Percentiles rank a stretch among this genome's conserved stretches.
Conservation (phyloP, 148 eudicot species). For the Dianthus caryophyllus region DNA sequence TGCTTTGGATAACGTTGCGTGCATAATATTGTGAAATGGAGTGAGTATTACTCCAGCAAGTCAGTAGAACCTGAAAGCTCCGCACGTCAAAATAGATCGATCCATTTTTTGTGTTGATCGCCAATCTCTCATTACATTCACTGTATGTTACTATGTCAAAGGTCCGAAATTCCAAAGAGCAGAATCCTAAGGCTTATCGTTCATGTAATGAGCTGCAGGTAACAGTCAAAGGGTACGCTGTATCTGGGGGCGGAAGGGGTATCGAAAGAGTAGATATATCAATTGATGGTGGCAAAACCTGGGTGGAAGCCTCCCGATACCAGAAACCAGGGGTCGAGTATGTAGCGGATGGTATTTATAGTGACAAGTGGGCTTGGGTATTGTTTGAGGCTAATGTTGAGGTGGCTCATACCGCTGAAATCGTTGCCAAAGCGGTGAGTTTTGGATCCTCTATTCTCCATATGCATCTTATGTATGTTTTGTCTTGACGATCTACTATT, state of each 20-base stretch:
- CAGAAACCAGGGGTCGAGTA: conserved; percentile 65
- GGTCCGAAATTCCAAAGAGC: background rate
- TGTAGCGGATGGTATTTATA: conserved; percentile 48
- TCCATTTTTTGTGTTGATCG: background rate
- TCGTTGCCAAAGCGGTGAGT: conserved; percentile 94
- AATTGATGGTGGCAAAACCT: conserved; percentile 81
- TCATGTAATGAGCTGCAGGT: conserved; percentile 33
- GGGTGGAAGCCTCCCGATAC: conserved; percentile 84
- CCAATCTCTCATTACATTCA: background rate
- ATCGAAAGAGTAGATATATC: conserved; percentile 92
- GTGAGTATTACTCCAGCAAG: background rate
- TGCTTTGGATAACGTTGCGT: background rate
- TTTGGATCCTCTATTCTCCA: background rate
- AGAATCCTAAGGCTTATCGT: background rate
- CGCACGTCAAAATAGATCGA: background rate
- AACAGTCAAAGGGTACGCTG: conserved; percentile 78
- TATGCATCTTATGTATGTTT: too few relatives aligned
- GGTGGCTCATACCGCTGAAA: conserved; percentile 51
- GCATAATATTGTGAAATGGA: background rate
- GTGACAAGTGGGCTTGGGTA: conserved; percentile 99
- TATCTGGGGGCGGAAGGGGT: conserved; percentile 93
- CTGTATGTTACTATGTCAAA: background rate
- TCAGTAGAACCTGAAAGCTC: background rate
- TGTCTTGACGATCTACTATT: too few relatives aligned
- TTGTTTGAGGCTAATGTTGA: conserved; percentile 66